Evolutionary conservation across 2,329 filamentous ascomycete species (phyloP).

Genomic region (Graphilbum sp.): DNA sequence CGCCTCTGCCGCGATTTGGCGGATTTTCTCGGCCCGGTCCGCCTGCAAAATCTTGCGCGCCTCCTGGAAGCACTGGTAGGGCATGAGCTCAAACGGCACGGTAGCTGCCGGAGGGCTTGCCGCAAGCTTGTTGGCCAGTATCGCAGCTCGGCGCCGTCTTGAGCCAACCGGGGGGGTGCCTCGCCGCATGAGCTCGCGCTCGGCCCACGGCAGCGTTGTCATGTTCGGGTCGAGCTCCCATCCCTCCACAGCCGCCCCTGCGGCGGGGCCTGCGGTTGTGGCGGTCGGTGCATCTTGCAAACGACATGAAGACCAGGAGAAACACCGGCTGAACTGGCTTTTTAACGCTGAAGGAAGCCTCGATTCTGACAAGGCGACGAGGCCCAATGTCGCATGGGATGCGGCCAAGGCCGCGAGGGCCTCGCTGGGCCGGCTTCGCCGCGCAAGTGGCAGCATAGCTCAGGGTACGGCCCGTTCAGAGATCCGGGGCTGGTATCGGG

Average conservation of each 20-base stretch:
- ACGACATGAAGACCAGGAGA: background rate
- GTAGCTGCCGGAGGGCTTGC: constrained; percentile 28
- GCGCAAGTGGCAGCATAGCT: constrained; percentile 10
- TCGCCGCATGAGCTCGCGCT: constrained; percentile 50
- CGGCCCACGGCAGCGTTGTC: constrained; percentile 46
- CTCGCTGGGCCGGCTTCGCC: constrained; percentile 1
- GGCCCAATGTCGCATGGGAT: too few species aligned
- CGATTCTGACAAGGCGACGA: too few species aligned
- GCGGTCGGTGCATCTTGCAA: background rate
- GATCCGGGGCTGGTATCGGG: too few species aligned
- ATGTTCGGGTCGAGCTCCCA: constrained; percentile 47
- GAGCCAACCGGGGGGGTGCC: constrained; percentile 66
- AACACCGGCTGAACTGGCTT: background rate
- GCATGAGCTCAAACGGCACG: constrained; percentile 81
- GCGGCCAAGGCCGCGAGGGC: background rate
- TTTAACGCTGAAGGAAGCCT: too few species aligned
- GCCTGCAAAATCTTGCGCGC: constrained; percentile 66
- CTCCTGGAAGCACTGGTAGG: constrained; percentile 97
- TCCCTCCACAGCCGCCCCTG: constrained; percentile 15
- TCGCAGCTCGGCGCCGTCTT: constrained; percentile 61
- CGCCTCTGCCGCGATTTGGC: constrained; percentile 50
- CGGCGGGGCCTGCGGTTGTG: background rate
- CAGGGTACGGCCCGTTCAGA: too few species aligned
- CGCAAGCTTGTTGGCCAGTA: constrained; percentile 23
- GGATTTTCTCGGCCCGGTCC: constrained; percentile 69